These are phyloP conservation scores for Phaeotremella fagi DNA, from an alignment of 768 basidiomycete species.

Conservation along the genomic window DNA sequence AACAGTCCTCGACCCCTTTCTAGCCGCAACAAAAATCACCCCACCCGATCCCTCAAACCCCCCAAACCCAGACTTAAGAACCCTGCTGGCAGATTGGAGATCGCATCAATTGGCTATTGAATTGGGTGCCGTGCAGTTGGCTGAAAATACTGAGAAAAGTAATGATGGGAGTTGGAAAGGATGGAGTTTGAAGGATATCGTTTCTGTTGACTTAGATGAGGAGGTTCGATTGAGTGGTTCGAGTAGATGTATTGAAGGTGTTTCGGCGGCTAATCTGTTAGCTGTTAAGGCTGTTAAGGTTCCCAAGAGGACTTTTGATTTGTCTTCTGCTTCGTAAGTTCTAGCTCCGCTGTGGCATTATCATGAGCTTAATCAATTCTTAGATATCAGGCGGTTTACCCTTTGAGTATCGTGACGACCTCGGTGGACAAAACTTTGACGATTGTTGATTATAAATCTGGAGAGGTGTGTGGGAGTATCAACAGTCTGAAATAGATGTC, in stretches of 20 bases:
- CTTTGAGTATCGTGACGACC: constrained; percentile 29
- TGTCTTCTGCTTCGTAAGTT: constrained; percentile 33
- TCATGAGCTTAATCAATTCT: no score
- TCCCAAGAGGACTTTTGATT: constrained; percentile 38
- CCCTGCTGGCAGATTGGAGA: constrained; percentile 33
- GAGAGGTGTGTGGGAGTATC: constrained; percentile 35
- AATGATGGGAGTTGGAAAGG: constrained; percentile 22
- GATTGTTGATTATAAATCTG: constrained; percentile 33
- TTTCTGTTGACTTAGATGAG: constrained; percentile 15
- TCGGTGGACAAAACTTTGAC: constrained; percentile 44
- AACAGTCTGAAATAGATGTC: no score
- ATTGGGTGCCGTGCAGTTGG: background rate
- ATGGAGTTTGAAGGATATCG: constrained; percentile 21
- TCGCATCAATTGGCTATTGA: constrained; percentile 9
- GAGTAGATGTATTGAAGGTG: constrained; percentile 32
- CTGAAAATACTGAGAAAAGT: background rate
- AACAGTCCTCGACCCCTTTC: constrained; percentile 27
- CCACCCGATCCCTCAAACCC: constrained; percentile 25
- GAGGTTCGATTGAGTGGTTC: constrained; percentile 30
- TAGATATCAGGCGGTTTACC: constrained; percentile 26
- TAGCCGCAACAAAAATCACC: constrained; percentile 20
- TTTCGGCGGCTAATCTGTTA: constrained; percentile 38
- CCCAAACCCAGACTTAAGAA: constrained; percentile 36
- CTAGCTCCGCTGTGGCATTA: background rate
- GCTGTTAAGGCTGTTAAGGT: constrained; percentile 21